Conservation (phyloP, 495 filamentous ascomycete genomes). For the Podospora fimiseda region DNA sequence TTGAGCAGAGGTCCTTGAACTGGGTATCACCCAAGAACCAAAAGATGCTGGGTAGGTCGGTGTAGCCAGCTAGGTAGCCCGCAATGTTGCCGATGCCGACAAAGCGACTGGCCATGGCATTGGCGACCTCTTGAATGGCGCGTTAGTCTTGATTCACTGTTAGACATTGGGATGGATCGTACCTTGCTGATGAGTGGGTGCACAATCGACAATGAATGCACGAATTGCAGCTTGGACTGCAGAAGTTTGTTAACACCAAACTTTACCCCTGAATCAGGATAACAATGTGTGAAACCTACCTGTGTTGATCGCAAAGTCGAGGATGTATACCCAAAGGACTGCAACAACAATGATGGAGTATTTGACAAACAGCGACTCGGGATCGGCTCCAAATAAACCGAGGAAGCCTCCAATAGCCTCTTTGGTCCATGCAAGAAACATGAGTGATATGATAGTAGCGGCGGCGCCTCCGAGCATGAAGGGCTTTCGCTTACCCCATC, state of each 20-base stretch:
- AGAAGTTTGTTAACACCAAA: conserved; percentile 1
- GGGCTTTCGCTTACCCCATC: conserved; percentile 80
- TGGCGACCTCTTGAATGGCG: conserved; percentile 70
- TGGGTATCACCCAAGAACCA: conserved; percentile 77
- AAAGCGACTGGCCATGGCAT: conserved; percentile 78
- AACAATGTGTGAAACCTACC: too few relatives aligned
- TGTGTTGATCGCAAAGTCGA: conserved; percentile 92
- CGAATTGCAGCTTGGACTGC: conserved; percentile 80
- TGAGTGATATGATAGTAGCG: conserved; percentile 65
- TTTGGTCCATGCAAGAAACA: conserved; percentile 74
- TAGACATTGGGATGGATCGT: background rate
- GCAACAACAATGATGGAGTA: conserved; percentile 61
- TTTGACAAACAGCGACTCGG: conserved; percentile 53
- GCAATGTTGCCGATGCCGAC: conserved; percentile 80
- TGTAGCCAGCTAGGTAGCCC: conserved; percentile 76
- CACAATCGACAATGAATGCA: conserved; percentile 86
- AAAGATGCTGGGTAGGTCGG: conserved; percentile 62
- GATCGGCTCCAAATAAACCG: conserved; percentile 63
- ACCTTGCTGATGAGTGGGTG: conserved; percentile 81
- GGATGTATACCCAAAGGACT: conserved; percentile 73
- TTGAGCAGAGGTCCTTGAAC: conserved; percentile 81
- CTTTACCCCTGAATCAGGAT: background rate
- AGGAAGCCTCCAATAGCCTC: conserved; percentile 69
- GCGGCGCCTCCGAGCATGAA: conserved; percentile 75
- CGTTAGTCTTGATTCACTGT: too few relatives aligned